Conservation (phyloP, 257 asterid genomes). For the Apocynum venetum region DNA sequence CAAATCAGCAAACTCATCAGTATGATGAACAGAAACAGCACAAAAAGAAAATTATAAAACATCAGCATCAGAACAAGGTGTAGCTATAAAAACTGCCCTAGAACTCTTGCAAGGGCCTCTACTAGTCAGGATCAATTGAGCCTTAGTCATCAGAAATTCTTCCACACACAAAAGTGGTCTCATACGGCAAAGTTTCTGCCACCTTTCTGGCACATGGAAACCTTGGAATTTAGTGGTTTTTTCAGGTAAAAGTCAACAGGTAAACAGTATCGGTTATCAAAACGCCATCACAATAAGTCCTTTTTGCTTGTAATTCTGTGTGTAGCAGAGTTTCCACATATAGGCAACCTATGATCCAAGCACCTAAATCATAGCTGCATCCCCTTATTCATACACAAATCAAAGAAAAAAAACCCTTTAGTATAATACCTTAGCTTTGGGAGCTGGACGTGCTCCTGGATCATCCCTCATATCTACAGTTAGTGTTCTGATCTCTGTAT, state of each 20-base stretch:
- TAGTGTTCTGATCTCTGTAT: constrained; percentile 59
- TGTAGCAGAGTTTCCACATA: not conserved
- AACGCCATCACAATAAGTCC: not conserved
- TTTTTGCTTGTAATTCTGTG: not conserved
- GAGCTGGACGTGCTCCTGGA: constrained; percentile 55
- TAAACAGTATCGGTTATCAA: not conserved
- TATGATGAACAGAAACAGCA: not conserved
- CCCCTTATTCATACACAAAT: not conserved
- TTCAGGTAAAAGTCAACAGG: not conserved
- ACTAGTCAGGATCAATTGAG: not conserved
- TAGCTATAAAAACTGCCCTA: not conserved
- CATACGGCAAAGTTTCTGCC: not conserved
- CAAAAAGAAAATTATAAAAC: not conserved
- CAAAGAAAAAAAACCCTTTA: not conserved
- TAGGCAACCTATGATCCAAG: not conserved
- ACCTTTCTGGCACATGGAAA: not conserved
- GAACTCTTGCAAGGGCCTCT: not conserved
- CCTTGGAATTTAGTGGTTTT: not conserved
- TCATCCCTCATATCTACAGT: constrained; percentile 73
- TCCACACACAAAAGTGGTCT: not conserved
- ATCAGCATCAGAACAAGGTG: not conserved
- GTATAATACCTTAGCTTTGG: constrained; percentile 59
- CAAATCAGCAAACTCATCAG: not conserved
- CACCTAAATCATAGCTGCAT: not conserved
- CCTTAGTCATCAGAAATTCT: not conserved